phyloP scores from a whole-genome alignment of 2,329 filamentous ascomycete genomes.

The Phialophora expanda region DNA sequence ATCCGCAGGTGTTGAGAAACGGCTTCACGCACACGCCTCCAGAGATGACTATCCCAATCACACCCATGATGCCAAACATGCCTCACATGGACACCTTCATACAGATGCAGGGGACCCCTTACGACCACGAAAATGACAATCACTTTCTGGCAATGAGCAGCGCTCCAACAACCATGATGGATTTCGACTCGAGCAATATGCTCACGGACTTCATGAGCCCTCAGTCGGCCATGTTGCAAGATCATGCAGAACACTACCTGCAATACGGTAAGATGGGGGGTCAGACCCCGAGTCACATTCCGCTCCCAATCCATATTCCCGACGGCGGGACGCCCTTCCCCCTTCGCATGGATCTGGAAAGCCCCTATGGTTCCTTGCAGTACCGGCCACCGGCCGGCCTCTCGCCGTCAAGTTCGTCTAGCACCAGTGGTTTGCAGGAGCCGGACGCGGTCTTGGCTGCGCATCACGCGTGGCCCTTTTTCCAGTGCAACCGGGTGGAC shows the following conservation, averaged over 20 bases:
- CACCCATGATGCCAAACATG: constrained; percentile 40
- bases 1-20: constrained; percentile 34
- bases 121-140: constrained; percentile 37
- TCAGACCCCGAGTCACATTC: constrained; percentile 36
- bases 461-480: constrained; percentile 59
- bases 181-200: constrained; percentile 38
- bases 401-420: constrained; percentile 35
- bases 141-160: constrained; percentile 38
- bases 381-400: constrained; percentile 32
- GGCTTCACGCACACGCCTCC: constrained; percentile 39
- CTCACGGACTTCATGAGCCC: constrained; percentile 39
- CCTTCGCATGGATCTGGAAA: constrained; percentile 33
- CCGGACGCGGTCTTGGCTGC: constrained; percentile 56
- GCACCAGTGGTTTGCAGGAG: constrained; percentile 43
- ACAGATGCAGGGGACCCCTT: constrained; percentile 34
- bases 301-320: constrained; percentile 28
- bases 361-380: constrained; percentile 29
- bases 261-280: constrained; percentile 34
- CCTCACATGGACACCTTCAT: constrained; percentile 39
- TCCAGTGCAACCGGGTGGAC: constrained; percentile 56
- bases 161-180: constrained; percentile 34
- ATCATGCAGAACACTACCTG: constrained; percentile 35
- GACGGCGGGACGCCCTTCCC: constrained; percentile 31
- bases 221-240: constrained; percentile 33
- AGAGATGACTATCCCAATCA: constrained; percentile 37